Conservation (phyloP, 2,329 filamentous ascomycete species). For the Colletotrichum orchidophilum region DNA sequence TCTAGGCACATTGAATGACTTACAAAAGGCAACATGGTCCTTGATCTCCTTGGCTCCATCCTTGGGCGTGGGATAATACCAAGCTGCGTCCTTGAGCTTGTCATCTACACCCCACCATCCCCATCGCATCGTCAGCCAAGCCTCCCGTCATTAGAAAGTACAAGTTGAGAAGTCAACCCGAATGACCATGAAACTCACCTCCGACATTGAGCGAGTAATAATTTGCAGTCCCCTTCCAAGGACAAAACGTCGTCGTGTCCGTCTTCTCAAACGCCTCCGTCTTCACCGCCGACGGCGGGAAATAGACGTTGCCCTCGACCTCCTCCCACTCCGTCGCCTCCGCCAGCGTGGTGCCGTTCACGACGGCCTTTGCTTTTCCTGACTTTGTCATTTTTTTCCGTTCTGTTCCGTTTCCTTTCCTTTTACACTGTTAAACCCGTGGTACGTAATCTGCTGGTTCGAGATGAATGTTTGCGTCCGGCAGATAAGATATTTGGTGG, state of each 20-base stretch:
- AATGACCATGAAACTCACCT: constrained; percentile 49
- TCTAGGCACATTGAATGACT: constrained; percentile 41
- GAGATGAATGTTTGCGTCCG: too few species aligned
- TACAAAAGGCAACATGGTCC: constrained; percentile 67
- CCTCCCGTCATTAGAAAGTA: background rate
- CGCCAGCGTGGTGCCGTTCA: constrained; percentile 60
- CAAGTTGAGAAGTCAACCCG: too few species aligned
- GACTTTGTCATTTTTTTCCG: constrained; percentile 33
- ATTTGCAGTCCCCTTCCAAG: constrained; percentile 66
- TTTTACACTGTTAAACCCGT: too few species aligned
- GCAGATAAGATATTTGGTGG: background rate
- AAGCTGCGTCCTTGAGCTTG: constrained; percentile 62
- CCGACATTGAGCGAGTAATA: constrained; percentile 64
- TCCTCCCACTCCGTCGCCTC: constrained; percentile 60
- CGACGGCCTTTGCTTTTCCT: constrained; percentile 52
- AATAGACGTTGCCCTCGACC: constrained; percentile 69
- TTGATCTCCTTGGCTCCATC: constrained; percentile 61
- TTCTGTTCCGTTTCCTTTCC: background rate
- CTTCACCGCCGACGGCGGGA: constrained; percentile 56
- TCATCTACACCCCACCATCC: constrained; percentile 44
- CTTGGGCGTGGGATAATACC: constrained; percentile 64
- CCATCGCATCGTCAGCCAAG: background rate
- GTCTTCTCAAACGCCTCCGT: constrained; percentile 54
- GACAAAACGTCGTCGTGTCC: constrained; percentile 58
- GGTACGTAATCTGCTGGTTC: background rate